Evolutionary conservation across 208 protist species (phyloP), one percentile per base, ranked within the genome.

Genomic region (Balamuthia mandrillaris): DNA sequence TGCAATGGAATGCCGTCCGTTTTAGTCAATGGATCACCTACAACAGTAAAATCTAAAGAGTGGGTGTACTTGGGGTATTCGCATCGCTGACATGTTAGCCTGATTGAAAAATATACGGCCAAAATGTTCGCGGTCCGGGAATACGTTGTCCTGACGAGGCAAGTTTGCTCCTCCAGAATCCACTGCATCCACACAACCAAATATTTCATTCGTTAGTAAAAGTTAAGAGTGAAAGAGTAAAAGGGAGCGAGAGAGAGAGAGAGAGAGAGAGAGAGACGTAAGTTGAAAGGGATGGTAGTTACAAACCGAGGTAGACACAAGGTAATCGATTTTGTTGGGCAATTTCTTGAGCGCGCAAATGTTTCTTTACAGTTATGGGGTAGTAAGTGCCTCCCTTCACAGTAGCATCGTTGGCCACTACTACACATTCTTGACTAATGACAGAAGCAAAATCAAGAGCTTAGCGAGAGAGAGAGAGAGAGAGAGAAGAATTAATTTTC

Each of bases 41-140:
- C 72, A 5, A 33, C 47, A 63, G 72, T 39, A 33, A 5, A 45
- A 10, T n/a, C 49, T 42, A 84, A 85, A 10, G 12, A n/a, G 79
- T 18, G 21, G 21, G 16, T 27, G 18, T 6, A 94, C 87, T 88
- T 98, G 97, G 44, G 96, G 92, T 84, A 98, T 98, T 33, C 91
- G 87, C 75, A 93, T 89, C 14, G 93, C 81, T 27, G 95, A 97
- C 97, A 98, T 98, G 52, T 93, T 94, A 2, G 96, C 96, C 90
- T 99, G 97, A 89, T 99, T 99, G 90, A 92, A 98, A 88, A 99
- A 99, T 56, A 98, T 99, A 60, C 96, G 94, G 21, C 97, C 97
- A 92, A 99, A 99, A 84, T 99, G 97, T 56, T 97, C 93, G 58
- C 93, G 90, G 88, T 98, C 97, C 14, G 97, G 95, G 90, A 98